Evolutionary conservation across 192 early-diverging fungal genomes (phyloP), one percentile per base, ranked within the genome.

Genomic region (Dispira parvispora): DNA sequence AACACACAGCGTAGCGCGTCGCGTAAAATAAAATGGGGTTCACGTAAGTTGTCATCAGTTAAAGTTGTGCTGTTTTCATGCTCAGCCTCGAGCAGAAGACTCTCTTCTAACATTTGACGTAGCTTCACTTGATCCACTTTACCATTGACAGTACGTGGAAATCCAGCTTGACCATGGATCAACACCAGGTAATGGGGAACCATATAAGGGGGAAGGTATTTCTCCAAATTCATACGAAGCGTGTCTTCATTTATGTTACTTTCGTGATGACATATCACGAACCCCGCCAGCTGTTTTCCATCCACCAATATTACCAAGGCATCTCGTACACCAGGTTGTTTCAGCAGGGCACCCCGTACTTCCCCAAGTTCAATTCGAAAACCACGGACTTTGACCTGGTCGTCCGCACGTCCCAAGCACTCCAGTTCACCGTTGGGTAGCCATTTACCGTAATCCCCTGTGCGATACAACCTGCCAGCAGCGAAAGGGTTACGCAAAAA

Each of bases 401-500:
- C 11, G 21, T 74, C 73, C 6, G 44, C 57, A 11, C 73, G 67
- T 3, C 73, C 73, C 1, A 78, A 21, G 43, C 46, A 65, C 3
- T 64, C 53, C 0, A 74, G 8, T 45, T 69, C 65, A 11, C 73
- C 73, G n/a, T 64, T 66, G 26, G 67, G 69, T 0, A 70, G 56
- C 47, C 66, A 68, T 18, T 49, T 26, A 0, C 45, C 69, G 4
- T 68, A 45, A 25, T 74, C 73, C 12, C 73, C 73, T 13, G 73
- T 64, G 32, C 46, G 67, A 56, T 71, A 74, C 58, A 74, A 63
- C 11, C 64, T 27, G 20, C 43, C 65, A 10, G 21, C 16, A 20
- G 26, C 52, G 32, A 76, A 73, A 3, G 72, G 72, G 49, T 76
- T 70, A n/a, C 56, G 64, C 25, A 76, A 26, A 27, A 76, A 76